Percentiles rank a stretch among this genome's conserved stretches.
phyloP scores from a whole-genome alignment of 352 stramenopile species.

The Phytophthora parvispora region DNA sequence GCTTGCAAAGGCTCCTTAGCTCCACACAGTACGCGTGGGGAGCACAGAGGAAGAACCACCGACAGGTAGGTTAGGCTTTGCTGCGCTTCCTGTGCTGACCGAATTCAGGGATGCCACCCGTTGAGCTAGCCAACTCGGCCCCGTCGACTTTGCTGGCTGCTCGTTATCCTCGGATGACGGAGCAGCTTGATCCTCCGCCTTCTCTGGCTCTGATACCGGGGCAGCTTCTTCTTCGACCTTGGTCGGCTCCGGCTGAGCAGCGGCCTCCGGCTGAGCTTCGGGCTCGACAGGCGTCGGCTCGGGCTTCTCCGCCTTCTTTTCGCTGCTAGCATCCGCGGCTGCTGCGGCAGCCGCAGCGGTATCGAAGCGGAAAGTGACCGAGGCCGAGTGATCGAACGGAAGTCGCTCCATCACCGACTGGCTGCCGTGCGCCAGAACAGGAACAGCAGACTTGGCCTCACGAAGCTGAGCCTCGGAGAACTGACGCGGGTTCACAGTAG shows the following conservation, averaged over 20 bases:
- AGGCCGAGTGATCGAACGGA: slow-evolving; percentile 74
- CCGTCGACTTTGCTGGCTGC: slow-evolving; percentile 25
- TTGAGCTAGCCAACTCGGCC: slow-evolving; percentile 35
- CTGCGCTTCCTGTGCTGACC: slow-evolving; percentile 15
- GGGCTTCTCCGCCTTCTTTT: slow-evolving; percentile 22
- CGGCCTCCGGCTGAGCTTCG: slow-evolving; percentile 13
- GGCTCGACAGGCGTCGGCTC: slow-evolving; percentile 18
- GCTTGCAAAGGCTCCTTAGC: slow-evolving; percentile 37
- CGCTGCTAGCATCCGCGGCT: slow-evolving; percentile 32
- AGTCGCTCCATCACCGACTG: slow-evolving; percentile 73
- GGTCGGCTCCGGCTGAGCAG: slow-evolving; percentile 11
- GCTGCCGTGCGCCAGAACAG: slow-evolving; percentile 64
- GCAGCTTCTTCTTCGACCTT: slow-evolving; percentile 14
- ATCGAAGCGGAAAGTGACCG: slow-evolving; percentile 75
- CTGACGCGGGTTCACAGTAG: slow-evolving; percentile 69
- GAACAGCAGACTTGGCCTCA: slow-evolving; percentile 65
- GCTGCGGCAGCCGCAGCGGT: slow-evolving; percentile 39
- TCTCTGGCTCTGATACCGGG: slow-evolving; percentile 22
- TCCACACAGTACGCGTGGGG: slow-evolving; percentile 69
- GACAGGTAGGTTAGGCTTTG: slow-evolving; percentile 33
- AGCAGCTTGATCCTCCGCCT: slow-evolving; percentile 9
- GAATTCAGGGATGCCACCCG: slow-evolving; percentile 39
- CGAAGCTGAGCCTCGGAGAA: slow-evolving; percentile 77
- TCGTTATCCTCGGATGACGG: slow-evolving; percentile 24
- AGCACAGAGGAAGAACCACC: slow-evolving; percentile 38